These are phyloP conservation scores for Aspergillus pseudonomiae DNA, from an alignment of 2,329 filamentous ascomycete genomes.

Conservation along the genomic window DNA sequence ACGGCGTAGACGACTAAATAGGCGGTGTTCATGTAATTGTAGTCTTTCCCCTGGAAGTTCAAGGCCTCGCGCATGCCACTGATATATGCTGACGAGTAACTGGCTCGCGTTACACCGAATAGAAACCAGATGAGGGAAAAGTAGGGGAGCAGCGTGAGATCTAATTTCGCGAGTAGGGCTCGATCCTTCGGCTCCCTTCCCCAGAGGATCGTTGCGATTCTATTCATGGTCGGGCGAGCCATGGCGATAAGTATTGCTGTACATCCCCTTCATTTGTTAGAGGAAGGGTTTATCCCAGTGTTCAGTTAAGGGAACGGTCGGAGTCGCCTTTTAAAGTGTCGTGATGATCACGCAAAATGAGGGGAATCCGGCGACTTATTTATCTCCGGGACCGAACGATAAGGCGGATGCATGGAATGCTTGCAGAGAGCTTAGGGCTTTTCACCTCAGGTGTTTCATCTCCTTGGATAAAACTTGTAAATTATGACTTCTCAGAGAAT, in stretches of 20 bases:
- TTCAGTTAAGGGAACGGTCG: not conserved
- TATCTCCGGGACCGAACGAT: not conserved
- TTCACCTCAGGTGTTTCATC: too few relatives aligned
- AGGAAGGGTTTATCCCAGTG: not conserved
- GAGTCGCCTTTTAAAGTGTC: not conserved
- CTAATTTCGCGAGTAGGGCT: constrained; percentile 23
- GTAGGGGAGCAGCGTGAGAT: constrained; percentile 48
- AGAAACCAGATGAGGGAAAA: constrained; percentile 54
- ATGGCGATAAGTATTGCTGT: not conserved
- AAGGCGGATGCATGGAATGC: not conserved
- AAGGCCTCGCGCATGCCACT: constrained; percentile 47
- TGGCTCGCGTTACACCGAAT: constrained; percentile 50
- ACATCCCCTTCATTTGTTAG: not conserved
- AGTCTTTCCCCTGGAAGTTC: constrained; percentile 43
- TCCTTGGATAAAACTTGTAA: too few relatives aligned
- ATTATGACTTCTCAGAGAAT: too few relatives aligned
- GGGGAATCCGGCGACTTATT: constrained; percentile 1
- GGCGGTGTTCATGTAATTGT: constrained; percentile 45
- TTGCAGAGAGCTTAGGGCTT: not conserved
- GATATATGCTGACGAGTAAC: constrained; percentile 49
- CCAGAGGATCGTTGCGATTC: not conserved
- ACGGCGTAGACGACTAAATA: constrained; percentile 47
- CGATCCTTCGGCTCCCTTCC: not conserved
- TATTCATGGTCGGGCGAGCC: not conserved
- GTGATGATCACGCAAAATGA: constrained; percentile 1